phyloP scores from a whole-genome alignment of 371 early-diverging fungal genomes.

The Zychaea mexicana region DNA sequence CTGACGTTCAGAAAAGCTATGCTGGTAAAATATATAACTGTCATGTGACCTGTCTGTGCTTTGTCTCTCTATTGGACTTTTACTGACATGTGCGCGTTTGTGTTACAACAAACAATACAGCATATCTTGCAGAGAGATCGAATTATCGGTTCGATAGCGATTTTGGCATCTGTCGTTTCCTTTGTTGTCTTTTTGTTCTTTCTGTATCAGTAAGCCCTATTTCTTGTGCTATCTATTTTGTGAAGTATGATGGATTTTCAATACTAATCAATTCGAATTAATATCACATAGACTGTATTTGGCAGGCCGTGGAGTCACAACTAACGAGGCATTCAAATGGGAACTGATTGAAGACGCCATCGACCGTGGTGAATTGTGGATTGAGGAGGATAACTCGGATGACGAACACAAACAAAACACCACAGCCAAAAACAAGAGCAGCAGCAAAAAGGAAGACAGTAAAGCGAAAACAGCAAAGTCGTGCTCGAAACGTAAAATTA shows the following conservation, averaged over 20 bases:
- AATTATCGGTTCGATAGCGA: conserved; percentile 61
- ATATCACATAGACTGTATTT: conserved; percentile 47
- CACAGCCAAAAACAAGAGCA: conserved; percentile 18
- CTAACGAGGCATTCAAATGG: conserved; percentile 83
- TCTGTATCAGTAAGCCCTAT: conserved; percentile 56
- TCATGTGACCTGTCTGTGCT: neutral
- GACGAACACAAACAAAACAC: neutral
- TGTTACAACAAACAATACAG: conserved; percentile 23
- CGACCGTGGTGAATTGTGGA: conserved; percentile 58
- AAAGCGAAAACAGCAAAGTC: conserved; percentile 24
- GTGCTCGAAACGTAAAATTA: conserved; percentile 17
- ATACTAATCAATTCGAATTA: neutral
- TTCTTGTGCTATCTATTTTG: neutral
- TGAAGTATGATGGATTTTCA: neutral
- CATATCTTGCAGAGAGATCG: conserved; percentile 62
- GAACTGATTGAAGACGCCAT: conserved; percentile 69
- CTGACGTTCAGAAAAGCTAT: conserved; percentile 44
- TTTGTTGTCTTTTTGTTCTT: conserved; percentile 64
- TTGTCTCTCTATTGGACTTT: neutral
- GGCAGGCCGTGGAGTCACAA: conserved; percentile 65
- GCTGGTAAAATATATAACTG: conserved; percentile 29
- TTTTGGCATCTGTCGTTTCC: conserved; percentile 62
- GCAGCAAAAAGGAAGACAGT: conserved; percentile 19
- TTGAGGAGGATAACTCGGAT: conserved; percentile 20
- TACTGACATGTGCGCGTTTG: too few relatives aligned